These are phyloP conservation scores for Alternaria angustiovoidea DNA, from an alignment of 2,329 filamentous ascomycete genomes.

Conservation along the genomic window DNA sequence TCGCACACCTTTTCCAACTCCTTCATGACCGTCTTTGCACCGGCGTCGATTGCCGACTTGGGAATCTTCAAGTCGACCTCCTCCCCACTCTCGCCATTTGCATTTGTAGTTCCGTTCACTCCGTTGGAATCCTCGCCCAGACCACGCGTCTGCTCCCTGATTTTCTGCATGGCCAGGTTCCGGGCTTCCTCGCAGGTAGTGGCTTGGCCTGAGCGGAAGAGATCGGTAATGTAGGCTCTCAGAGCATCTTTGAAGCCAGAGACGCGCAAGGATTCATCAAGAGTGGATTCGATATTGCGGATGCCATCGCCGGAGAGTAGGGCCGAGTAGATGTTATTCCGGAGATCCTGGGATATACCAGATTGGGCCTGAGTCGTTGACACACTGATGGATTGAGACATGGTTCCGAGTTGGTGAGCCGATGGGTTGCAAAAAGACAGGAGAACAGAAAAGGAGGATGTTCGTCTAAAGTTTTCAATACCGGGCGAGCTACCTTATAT, in stretches of 20 bases:
- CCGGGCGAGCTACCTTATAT: conserved; percentile 14
- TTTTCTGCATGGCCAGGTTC: conserved; percentile 58
- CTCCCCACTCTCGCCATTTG: conserved; percentile 47
- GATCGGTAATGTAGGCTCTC: conserved; percentile 61
- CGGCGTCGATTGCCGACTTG: conserved; percentile 58
- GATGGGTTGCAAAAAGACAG: not conserved
- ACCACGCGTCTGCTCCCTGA: conserved; percentile 35
- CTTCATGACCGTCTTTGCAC: conserved; percentile 60
- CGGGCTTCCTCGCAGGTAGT: conserved; percentile 65
- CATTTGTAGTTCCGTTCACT: conserved; percentile 24
- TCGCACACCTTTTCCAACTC: conserved; percentile 61
- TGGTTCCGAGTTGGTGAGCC: not conserved
- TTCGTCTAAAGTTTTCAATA: conserved; percentile 8
- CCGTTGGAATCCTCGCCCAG: conserved; percentile 30
- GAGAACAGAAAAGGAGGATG: not conserved
- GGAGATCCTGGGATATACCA: conserved; percentile 50
- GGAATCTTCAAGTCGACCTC: conserved; percentile 57
- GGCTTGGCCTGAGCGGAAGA: conserved; percentile 66
- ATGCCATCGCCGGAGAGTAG: conserved; percentile 61
- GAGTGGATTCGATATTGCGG: conserved; percentile 62
- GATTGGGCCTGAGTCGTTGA: conserved; percentile 52
- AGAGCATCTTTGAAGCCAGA: conserved; percentile 67
- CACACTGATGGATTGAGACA: conserved; percentile 32
- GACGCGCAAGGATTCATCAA: conserved; percentile 64
- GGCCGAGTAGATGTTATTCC: conserved; percentile 55